Evolutionary conservation across 192 early-diverging fungal species (phyloP).

Genomic region (Coemansia aciculifera): DNA sequence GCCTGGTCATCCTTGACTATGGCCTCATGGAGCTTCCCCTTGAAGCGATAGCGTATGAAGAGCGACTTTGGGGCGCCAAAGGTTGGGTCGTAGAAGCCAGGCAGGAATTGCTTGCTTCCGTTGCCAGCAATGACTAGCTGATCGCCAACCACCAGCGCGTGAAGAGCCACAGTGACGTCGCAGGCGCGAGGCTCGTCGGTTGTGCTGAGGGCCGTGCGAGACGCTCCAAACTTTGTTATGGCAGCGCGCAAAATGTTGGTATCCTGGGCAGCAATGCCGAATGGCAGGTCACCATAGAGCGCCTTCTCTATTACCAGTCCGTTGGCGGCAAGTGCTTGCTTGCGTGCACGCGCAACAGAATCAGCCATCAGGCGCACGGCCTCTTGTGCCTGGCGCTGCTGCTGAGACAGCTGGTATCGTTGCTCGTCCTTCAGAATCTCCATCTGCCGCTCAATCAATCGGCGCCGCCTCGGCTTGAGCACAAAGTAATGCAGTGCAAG

Average conservation of each 20-base stretch:
- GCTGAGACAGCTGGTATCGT: slow-evolving; percentile 59
- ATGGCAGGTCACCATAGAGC: slow-evolving; percentile 80
- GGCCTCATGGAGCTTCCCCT: slow-evolving; percentile 75
- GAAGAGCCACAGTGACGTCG: slow-evolving; percentile 88
- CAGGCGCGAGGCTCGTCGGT: slow-evolving; percentile 43
- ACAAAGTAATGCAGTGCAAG: slow-evolving; percentile 60
- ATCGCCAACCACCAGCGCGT: slow-evolving; percentile 78
- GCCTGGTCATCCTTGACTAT: slow-evolving; percentile 76
- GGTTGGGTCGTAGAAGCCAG: slow-evolving; percentile 96
- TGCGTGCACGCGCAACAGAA: slow-evolving; percentile 64
- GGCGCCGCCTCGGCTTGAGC: slow-evolving; percentile 62
- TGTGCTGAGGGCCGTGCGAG: slow-evolving; percentile 19
- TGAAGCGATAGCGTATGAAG: slow-evolving; percentile 82
- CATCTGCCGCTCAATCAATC: slow-evolving; percentile 48
- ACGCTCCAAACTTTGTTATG: slow-evolving; percentile 14
- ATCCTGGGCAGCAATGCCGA: slow-evolving; percentile 42
- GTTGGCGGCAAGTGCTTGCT: slow-evolving; percentile 66
- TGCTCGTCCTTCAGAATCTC: slow-evolving; percentile 63
- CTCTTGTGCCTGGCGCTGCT: slow-evolving; percentile 78
- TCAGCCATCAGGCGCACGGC: slow-evolving; percentile 72
- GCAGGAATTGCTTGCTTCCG: slow-evolving; percentile 83
- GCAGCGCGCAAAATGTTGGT: slow-evolving; percentile 25
- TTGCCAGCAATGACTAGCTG: slow-evolving; percentile 87
- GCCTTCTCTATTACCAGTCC: slow-evolving; percentile 82
- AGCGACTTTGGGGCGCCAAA: slow-evolving; percentile 84